Evolutionary conservation across 805 yeast genomes (phyloP), one percentile per base, ranked within the genome.

Genomic region (Sporopachydermia quercuum): DNA sequence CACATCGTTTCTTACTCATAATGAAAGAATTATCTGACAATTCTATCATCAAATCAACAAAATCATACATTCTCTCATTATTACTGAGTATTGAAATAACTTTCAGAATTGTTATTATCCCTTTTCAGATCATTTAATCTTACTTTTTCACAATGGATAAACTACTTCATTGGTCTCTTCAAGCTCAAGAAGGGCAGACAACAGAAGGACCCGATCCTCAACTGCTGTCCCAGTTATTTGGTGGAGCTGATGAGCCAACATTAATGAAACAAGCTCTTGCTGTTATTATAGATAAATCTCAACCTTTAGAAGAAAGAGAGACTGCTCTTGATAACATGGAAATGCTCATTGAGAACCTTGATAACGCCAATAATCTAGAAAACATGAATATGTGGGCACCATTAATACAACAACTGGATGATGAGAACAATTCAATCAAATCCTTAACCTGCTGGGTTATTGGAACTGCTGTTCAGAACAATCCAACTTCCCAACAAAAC

Each of bases 391-490:
- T 86, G 45, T 91, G 97, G 98, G 74, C 68, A 16, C 64, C 76
- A 2, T 55, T 87, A 35, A 62, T 85, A n/a, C 54, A 57, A 1
- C 69, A 70, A 39, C 61, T 86, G 38, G 60, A 62, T 19, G 61
- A 61, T 23, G 59, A 62, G 4, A 61, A 62, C 2, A 62, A 61
- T 3, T 48, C 60, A 4, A 56, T 89, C 19, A 65, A 76, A 42
- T 61, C 69, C 5, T 62, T 65, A 41, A 79, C 87, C 1, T 74
- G 82, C 43, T 76, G 91, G 30, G 71, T 81, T 34, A 70, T 87
- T 16, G 96, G 94, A 2, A 81, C 89, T 0, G 94, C 97, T 0
- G 93, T 82, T 3, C 98, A 91, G 58, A 91, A 91, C 56, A 91
- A 91, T 56, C 75, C 74, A 3, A 71, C 69, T 42, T 64, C 86